Conservation (phyloP, 202 grass and related monocot genomes). For the Saccharum hybrid region DNA sequence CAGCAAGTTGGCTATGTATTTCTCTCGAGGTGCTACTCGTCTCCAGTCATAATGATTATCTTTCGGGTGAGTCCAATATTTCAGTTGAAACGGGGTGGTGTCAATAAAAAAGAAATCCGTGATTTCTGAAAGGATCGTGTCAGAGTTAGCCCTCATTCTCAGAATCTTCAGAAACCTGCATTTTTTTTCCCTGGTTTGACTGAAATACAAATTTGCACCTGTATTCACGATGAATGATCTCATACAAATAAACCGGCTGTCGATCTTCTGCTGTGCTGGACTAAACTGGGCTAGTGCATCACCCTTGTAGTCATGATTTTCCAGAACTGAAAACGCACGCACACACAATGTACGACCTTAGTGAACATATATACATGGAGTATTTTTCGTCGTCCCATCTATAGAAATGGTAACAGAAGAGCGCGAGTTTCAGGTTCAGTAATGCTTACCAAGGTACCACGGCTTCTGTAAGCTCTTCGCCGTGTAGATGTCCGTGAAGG, state of each 20-base stretch:
- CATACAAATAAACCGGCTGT: conserved; percentile 81
- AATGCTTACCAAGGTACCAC: conserved; percentile 71
- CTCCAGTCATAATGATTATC: conserved; percentile 72
- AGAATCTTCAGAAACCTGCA: neutral
- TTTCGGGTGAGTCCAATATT: conserved; percentile 72
- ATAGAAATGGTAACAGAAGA: neutral
- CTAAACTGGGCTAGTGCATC: conserved; percentile 70
- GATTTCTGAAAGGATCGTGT: conserved; percentile 44
- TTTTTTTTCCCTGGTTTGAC: neutral
- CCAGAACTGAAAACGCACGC: conserved; percentile 63
- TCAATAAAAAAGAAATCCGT: conserved; percentile 88
- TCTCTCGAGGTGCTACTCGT: conserved; percentile 61
- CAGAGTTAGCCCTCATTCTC: neutral
- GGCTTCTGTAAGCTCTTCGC: conserved; percentile 72
- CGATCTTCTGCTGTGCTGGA: conserved; percentile 62
- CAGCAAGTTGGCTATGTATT: conserved; percentile 65
- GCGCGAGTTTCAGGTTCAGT: neutral
- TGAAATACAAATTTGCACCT: conserved; percentile 40
- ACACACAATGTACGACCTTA: neutral
- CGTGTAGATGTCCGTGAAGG: conserved; percentile 72
- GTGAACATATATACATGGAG: neutral
- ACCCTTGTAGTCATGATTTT: conserved; percentile 89
- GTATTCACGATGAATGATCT: conserved; percentile 72
- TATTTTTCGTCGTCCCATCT: neutral
- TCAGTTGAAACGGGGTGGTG: conserved; percentile 64